A percentile compares a stretch with the other conserved stretches of the same genome.
Conservation (phyloP, 192 early-diverging fungal genomes). For the Podila epicladia region DNA sequence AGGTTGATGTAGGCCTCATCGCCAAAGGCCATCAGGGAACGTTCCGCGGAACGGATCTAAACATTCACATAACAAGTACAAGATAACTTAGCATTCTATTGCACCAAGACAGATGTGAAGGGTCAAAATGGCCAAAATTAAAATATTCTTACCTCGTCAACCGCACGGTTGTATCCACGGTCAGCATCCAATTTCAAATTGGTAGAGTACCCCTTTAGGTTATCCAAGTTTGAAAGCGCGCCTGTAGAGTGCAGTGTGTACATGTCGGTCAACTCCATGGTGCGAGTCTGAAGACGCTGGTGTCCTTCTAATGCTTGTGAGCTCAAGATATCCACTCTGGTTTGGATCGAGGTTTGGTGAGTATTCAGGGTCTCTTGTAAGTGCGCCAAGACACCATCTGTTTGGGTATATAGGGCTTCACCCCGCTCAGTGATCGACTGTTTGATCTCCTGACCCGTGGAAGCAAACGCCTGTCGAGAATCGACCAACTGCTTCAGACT, state of each 20-base stretch:
- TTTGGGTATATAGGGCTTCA: background rate
- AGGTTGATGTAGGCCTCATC: slow-evolving; percentile 23
- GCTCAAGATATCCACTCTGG: slow-evolving; percentile 11
- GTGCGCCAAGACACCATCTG: background rate
- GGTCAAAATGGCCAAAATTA: background rate
- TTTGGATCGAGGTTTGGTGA: slow-evolving; percentile 13
- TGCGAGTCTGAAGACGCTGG: slow-evolving; percentile 9
- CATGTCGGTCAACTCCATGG: slow-evolving; percentile 5
- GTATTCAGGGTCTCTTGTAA: slow-evolving; percentile 11
- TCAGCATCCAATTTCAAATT: background rate
- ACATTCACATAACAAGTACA: background rate
- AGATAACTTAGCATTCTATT: background rate
- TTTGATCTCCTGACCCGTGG: background rate
- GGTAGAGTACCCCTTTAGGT: slow-evolving; percentile 7
- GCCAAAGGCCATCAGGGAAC: background rate
- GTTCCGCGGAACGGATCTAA: slow-evolving; percentile 11
- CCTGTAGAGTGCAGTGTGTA: slow-evolving; percentile 15
- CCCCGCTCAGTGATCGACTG: background rate
- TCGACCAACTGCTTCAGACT: slow-evolving; percentile 8
- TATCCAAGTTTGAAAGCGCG: slow-evolving; percentile 17
- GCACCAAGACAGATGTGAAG: background rate
- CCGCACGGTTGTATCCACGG: background rate
- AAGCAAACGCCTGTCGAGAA: slow-evolving; percentile 9
- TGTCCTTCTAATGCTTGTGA: slow-evolving; percentile 7
- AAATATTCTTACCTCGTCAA: slow-evolving; percentile 12